Base-by-base conservation (phyloP, 192 early-diverging fungal genomes). In the Phlyctochytrium arcticum region DNA sequence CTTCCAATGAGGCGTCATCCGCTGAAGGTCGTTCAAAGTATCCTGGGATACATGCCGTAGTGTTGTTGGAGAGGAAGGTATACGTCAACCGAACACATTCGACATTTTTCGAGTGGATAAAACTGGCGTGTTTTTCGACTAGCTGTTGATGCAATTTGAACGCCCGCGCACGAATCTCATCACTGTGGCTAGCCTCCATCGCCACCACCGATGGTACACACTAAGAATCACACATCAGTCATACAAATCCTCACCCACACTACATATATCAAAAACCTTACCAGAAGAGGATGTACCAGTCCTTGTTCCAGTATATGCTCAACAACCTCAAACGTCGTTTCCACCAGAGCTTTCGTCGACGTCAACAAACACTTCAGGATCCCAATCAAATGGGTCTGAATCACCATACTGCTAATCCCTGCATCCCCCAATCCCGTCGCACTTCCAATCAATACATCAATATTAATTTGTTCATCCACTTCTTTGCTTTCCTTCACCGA, bases 121-220 rank as follows among this genome's bases (percentile, higher is more conserved):
- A 86, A 21, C 88, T 89, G 1, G 89, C 87, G 63, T 94, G 89
- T 74, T 97, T 96, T 54, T 85, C 85, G 65, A 85, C 82, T 27
- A 93, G 65, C 35, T 89, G 84, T 34, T 78, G 69, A 64, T 98
- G 91, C 29, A 93, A 71, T 62, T 78, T 77, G 19, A 87, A 73
- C 5, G 92, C 84, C 31, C 88, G 89, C 30, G 81, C 86, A 17
- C 91, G 81, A 15, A 94, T 71, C 2, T 69, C 66, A 0, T 68
- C 35, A 59, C 91, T 81, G 3, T 76, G 68, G 55, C 85, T 84
- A 2, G 92, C 87, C 71, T 95, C 85, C 57, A 97, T 78, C 0
- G 96, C 92, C 31, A 92, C 84, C 47, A 96, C 75, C 17, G 84
- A 86, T 15, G 96, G 93, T 72, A 96, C 88, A 63, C 93, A 98